A percentile compares a stretch with the other conserved stretches of the same genome.
phyloP scores from a whole-genome alignment of 768 basidiomycete genomes.

The Lentinula lateritia region DNA sequence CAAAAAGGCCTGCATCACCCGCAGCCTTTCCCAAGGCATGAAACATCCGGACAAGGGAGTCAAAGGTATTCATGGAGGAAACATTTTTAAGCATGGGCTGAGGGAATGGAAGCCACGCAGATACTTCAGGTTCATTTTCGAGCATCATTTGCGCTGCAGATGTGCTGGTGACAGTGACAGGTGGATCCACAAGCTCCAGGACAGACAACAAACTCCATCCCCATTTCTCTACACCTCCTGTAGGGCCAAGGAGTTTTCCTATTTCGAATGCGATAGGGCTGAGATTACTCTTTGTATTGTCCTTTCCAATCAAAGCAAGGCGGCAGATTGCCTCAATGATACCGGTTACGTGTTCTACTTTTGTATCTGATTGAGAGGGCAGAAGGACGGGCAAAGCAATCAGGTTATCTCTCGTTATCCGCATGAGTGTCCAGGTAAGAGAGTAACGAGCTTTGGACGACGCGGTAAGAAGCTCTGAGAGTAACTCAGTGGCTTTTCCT shows the following conservation, averaged over 20 bases:
- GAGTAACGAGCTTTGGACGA: conserved; percentile 37
- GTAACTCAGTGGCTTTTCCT: conserved; percentile 34
- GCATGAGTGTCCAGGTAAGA: conserved; percentile 52
- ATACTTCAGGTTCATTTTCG: conserved; percentile 38
- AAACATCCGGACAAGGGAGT: conserved; percentile 67
- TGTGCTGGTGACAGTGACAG: conserved; percentile 38
- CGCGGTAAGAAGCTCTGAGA: conserved; percentile 40
- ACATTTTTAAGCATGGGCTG: conserved; percentile 52
- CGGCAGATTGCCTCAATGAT: conserved; percentile 69
- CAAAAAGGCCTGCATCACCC: conserved; percentile 63
- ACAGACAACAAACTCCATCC: conserved; percentile 81
- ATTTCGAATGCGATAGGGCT: conserved; percentile 47
- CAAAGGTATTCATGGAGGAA: conserved; percentile 42
- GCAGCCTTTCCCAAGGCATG: conserved; percentile 62
- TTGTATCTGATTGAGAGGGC: conserved; percentile 63
- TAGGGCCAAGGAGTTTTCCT: conserved; percentile 68
- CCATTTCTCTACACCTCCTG: conserved; percentile 87
- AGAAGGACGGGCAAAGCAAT: conserved; percentile 69
- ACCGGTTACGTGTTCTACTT: conserved; percentile 61
- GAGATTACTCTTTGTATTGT: conserved; percentile 17
- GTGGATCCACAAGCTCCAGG: conserved; percentile 66
- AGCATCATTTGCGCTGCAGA: conserved; percentile 53
- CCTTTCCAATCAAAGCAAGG: conserved; percentile 26
- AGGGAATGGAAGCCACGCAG: conserved; percentile 47
- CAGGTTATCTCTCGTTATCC: conserved; percentile 60